phyloP scores from a whole-genome alignment of 768 basidiomycete species.

The Mycena indigotica region DNA sequence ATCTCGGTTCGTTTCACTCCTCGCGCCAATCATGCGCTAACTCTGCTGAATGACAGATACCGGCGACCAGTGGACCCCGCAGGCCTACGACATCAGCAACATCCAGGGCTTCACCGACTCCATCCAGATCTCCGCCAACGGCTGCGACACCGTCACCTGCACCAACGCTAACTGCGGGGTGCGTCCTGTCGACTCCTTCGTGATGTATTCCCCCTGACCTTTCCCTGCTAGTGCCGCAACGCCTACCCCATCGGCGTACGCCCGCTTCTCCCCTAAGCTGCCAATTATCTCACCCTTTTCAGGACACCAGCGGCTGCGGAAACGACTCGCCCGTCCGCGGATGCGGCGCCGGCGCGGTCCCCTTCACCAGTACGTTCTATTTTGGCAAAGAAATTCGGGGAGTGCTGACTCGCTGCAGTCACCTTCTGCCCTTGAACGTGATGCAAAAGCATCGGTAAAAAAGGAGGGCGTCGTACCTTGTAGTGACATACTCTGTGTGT shows the following conservation, averaged over 20 bases:
- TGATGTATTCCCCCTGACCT: background rate
- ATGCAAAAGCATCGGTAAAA: no score
- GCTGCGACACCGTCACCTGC: conserved; percentile 43
- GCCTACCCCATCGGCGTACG: conserved; percentile 38
- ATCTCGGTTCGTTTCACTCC: conserved; percentile 36
- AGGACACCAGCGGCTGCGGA: conserved; percentile 43
- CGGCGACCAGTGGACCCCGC: conserved; percentile 20
- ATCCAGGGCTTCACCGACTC: conserved; percentile 46
- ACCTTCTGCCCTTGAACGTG: conserved; percentile 38
- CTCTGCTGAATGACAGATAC: conserved; percentile 8
- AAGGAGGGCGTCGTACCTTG: no score
- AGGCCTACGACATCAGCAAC: conserved; percentile 48
- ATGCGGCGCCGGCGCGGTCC: conserved; percentile 36
- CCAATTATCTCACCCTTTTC: background rate
- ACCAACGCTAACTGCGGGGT: conserved; percentile 39
- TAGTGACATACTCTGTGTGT: no score
- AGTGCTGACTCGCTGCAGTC: conserved; percentile 16
- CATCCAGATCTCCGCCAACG: conserved; percentile 36
- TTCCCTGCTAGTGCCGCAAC: conserved; percentile 21
- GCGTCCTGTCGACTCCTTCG: background rate
- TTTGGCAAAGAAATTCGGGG: background rate
- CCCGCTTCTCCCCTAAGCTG: background rate
- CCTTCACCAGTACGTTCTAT: conserved; percentile 28
- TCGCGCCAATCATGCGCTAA: conserved; percentile 25
- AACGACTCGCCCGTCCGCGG: conserved; percentile 41